Evolutionary conservation across 306 rosid species (phyloP).

Genomic region (Alnus rubra): DNA sequence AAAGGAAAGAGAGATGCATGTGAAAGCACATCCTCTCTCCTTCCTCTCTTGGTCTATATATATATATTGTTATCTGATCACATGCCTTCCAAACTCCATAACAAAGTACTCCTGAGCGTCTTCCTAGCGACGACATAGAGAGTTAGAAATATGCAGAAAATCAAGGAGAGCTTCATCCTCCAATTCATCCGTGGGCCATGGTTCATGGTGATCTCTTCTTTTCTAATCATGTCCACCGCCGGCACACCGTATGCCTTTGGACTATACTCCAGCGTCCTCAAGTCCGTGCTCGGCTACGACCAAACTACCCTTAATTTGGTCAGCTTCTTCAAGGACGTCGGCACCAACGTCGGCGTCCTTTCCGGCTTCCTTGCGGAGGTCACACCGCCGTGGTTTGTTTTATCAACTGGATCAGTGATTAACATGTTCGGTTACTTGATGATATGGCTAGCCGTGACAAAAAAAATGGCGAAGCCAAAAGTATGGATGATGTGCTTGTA

Average conservation of each 20-base stretch:
- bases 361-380: slow-evolving; percentile 45
- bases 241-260: slow-evolving; percentile 50
- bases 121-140: too few relatives aligned
- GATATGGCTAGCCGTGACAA: slow-evolving; percentile 67
- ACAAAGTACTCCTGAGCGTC: not conserved
- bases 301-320: slow-evolving; percentile 48
- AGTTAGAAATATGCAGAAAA: not conserved
- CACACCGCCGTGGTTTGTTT: slow-evolving; percentile 39
- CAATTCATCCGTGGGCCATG: slow-evolving; percentile 36
- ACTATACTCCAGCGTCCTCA: slow-evolving; percentile 40
- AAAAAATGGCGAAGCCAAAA: slow-evolving; percentile 40
- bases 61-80: not conserved
- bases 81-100: not conserved
- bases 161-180: slow-evolving; percentile 22
- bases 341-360: slow-evolving; percentile 34
- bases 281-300: slow-evolving; percentile 40
- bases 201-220: slow-evolving; percentile 37
- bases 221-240: slow-evolving; percentile 46
- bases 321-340: slow-evolving; percentile 45
- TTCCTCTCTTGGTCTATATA: not conserved
- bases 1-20: not conserved
- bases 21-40: not conserved
- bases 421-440: slow-evolving; percentile 80
- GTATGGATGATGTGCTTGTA: slow-evolving; percentile 83
- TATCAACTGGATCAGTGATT: slow-evolving; percentile 50